Conservation (phyloP, 768 basidiomycete genomes). For the Pleurotus sapidus region DNA sequence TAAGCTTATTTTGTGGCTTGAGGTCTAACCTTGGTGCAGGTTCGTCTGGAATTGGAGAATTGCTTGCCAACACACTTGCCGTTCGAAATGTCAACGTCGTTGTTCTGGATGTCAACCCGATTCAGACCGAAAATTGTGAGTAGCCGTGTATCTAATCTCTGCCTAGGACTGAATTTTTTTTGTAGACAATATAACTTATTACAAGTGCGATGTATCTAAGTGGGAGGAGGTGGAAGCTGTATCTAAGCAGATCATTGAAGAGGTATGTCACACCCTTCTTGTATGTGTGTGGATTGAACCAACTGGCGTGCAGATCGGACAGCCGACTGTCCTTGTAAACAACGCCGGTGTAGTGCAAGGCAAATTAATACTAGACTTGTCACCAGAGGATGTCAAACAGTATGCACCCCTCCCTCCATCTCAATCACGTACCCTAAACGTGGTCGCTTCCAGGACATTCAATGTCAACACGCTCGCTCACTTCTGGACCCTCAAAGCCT, state of each 20-base stretch:
- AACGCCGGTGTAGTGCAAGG: constrained; percentile 95
- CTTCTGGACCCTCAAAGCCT: constrained; percentile 91
- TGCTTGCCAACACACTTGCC: constrained; percentile 85
- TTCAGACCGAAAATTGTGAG: constrained; percentile 74
- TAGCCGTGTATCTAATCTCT: not conserved
- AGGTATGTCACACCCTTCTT: constrained; percentile 40
- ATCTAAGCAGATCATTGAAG: constrained; percentile 70
- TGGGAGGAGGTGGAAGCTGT: constrained; percentile 81
- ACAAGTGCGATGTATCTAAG: constrained; percentile 90
- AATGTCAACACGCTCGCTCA: constrained; percentile 85
- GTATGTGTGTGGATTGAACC: not conserved
- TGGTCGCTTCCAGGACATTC: constrained; percentile 62
- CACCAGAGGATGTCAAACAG: constrained; percentile 78
- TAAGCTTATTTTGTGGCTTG: not conserved
- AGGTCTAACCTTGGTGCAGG: constrained; percentile 39
- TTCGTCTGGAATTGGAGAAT: constrained; percentile 84
- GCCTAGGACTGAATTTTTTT: not conserved
- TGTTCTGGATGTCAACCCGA: constrained; percentile 81
- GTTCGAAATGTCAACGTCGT: constrained; percentile 79
- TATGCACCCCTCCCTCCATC: constrained; percentile 24
- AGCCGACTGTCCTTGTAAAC: constrained; percentile 89
- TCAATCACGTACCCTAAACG: too few species aligned
- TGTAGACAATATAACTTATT: constrained; percentile 77
- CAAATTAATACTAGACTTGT: constrained; percentile 78
- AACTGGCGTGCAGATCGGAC: constrained; percentile 57